Conservation (phyloP, 73 alveolate genomes). For the Diophrys appendiculata region DNA sequence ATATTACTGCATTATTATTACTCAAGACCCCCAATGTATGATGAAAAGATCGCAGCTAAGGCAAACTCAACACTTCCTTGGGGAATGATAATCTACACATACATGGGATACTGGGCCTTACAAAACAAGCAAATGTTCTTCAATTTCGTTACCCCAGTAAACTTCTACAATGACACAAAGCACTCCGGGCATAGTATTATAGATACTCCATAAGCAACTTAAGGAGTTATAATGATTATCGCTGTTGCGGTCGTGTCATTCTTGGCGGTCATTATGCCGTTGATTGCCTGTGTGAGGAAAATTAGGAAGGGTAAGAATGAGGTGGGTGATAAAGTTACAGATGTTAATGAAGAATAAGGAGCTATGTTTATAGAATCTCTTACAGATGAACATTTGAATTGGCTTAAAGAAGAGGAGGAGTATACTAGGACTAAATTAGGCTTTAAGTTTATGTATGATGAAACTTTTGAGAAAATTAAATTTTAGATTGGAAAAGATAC, state of each 20-base stretch:
- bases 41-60: conserved; percentile 3
- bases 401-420: not conserved
- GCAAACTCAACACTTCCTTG: not conserved
- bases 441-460: not conserved
- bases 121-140: not conserved
- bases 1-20: conserved; percentile 6
- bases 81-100: not conserved
- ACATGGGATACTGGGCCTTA: not conserved
- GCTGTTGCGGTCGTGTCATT: not conserved
- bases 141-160: not conserved
- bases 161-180: not conserved
- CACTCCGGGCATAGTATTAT: not conserved
- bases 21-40: conserved; percentile 27
- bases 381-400: not conserved
- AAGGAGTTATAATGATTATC: not conserved
- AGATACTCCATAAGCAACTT: not conserved
- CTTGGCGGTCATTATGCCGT: not conserved
- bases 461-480: not conserved
- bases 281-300: not conserved
- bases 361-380: not conserved
- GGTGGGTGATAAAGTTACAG: not conserved
- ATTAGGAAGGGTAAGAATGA: not conserved
- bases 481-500: too few species aligned
- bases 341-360: not conserved
- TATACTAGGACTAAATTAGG: not conserved